Evolutionary conservation across 805 yeast genomes (phyloP), one percentile per base, ranked within the genome.

Genomic region (Schizosaccharomyces cryophilus): DNA sequence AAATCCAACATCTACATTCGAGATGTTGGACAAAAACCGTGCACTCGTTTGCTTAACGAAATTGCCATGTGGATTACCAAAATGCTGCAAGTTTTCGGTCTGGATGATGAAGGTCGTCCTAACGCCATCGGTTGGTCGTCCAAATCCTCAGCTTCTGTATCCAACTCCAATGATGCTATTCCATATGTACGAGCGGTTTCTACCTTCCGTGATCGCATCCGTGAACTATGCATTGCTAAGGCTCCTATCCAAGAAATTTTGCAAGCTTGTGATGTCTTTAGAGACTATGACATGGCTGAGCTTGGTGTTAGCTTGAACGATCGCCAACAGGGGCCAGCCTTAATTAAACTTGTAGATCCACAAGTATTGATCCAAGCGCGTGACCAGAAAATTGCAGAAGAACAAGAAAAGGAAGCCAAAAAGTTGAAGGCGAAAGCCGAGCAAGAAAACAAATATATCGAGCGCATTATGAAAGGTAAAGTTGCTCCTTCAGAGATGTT

Each of bases 261-360:
- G 58, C 73, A 74, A n/a, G 80, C 85, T 4, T 78, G 88, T 62
- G 98, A 93, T 71, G 70, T 74, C 5, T 71, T 93, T 26, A 80
- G 98, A 67, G 81, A 83, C 65, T 72, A 77, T 19, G 93, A 84
- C 47, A 73, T 93, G 66, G 73, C 87, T 63, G 77, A 80, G 30
- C 73, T 88, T 64, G 93, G 94, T 35, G 84, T 93, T 54, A 81
- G 94, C 1, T 74, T 93, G 61, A 97, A 90, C 69, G 98, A 93
- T 72, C 81, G 96, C 67, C 60, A 38, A 2, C 26, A 56, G 9
- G 66, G 63, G 17, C 65, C 62, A 13, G 89, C 96, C 0, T 77
- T 93, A 63, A 78, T 93, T 56, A 93, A 93, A 71, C 84, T 90
- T 66, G 74, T 93, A 64, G 97, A 90, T 69, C 80, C 79, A 69